phyloP scores from a whole-genome alignment of 352 stramenopile species.

The Sclerospora graminicola region DNA sequence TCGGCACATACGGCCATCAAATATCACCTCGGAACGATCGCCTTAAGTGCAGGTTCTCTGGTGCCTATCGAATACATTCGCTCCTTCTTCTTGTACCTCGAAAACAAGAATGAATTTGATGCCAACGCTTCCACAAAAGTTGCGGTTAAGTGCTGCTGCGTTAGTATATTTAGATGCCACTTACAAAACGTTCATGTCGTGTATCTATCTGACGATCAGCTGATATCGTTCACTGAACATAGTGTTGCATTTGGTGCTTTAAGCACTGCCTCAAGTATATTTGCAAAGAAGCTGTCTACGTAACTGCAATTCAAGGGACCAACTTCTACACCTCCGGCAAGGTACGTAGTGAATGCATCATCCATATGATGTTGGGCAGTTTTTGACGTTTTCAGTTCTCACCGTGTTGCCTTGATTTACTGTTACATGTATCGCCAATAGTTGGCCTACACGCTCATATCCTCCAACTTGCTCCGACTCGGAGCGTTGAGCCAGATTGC shows the following conservation, averaged over 20 bases:
- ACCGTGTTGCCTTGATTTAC: not conserved
- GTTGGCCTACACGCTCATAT: slow-evolving; percentile 58
- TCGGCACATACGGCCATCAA: slow-evolving; percentile 44
- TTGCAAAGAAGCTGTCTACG: slow-evolving; percentile 72
- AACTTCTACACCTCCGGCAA: slow-evolving; percentile 70
- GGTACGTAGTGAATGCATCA: slow-evolving; percentile 21
- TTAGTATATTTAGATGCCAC: slow-evolving; percentile 23
- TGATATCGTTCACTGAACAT: slow-evolving; percentile 4
- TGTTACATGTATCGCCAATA: slow-evolving; percentile 8
- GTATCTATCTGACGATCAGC: not conserved
- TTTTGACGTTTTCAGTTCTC: not conserved
- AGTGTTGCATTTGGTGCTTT: slow-evolving; percentile 83
- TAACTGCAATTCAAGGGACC: slow-evolving; percentile 73
- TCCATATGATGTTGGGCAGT: too few relatives aligned
- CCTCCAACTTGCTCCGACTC: slow-evolving; percentile 56
- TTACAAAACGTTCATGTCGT: not conserved
- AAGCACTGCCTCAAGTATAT: slow-evolving; percentile 78
- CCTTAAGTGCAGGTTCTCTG: slow-evolving; percentile 48
- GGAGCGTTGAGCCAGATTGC: slow-evolving; percentile 59
- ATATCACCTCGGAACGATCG: slow-evolving; percentile 67
- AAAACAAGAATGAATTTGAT: slow-evolving; percentile 75
- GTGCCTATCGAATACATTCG: slow-evolving; percentile 54
- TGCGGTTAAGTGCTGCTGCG: slow-evolving; percentile 55
- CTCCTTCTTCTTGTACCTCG: slow-evolving; percentile 71
- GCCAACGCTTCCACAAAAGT: slow-evolving; percentile 46